Base-by-base conservation (phyloP, 768 basidiomycete genomes). In the Pisolithus marmoratus region DNA sequence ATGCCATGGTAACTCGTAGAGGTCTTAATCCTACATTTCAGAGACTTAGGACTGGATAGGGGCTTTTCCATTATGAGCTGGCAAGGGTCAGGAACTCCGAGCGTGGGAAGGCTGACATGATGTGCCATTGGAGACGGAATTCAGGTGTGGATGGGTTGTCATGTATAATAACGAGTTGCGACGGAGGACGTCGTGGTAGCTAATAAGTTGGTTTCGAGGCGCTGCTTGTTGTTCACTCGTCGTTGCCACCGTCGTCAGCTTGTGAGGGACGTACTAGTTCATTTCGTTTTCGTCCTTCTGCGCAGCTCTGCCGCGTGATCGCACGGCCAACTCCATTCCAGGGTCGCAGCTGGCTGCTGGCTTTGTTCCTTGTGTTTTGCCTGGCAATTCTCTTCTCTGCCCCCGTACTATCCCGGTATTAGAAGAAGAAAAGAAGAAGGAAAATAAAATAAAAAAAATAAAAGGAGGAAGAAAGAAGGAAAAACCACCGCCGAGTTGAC, bases 51-150 rank as follows among this genome's bases (percentile, higher is more conserved):
- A 26, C 4, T 11, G 29, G 11, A 31, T 11, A 31, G 29, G 29
- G 29, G 29, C 9, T 11, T 8, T 31, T 31, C 9, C 26, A 26
- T 26, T 2, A 15, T 34, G 34, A 34, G 34, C 5, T 34, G 34
- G 34, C 34, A 15, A 34, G 34, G 34, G 34, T 4, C 34, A 34
- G 34, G 34, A 34, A 34, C 27, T 14, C 17, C 29, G n/a, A 4
- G 24, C 22, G 23, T 51, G 50, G 31, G 48, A 49, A 49, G 7
- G 48, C 48, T 49, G 48, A 49, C 50, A 36, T 51, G 38, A 37
- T 34, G 12, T 3, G 34, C 34, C 34, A 34, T 34, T 14, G 34
- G 34, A 34, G 14, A 34, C 34, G 34, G 34, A 34, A n/a, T n/a
- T n/a, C n/a, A n/a, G n/a, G n/a, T n/a, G 34, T 2, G 8, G 34